Evolutionary conservation across 345 rosid genomes (phyloP).

Genomic region (Arabidopsis arenosa): DNA sequence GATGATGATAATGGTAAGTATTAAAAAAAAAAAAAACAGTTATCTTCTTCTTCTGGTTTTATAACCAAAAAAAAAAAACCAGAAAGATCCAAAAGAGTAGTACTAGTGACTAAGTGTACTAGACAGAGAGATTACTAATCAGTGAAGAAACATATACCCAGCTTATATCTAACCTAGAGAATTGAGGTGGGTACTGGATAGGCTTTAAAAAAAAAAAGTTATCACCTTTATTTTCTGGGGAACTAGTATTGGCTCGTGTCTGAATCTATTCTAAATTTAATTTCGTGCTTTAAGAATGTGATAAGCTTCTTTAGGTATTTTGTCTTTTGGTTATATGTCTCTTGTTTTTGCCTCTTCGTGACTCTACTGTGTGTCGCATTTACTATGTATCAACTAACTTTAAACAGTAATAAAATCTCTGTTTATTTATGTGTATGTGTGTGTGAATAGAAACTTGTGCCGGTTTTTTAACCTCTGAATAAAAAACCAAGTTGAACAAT

Average conservation of each 20-base stretch:
- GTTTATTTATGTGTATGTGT: neutral
- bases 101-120: neutral
- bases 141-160: slow-evolving; percentile 29
- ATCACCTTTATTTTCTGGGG: slow-evolving; percentile 11
- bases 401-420: neutral
- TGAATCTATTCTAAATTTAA: slow-evolving; percentile 14
- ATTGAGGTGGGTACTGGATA: slow-evolving; percentile 4
- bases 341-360: slow-evolving; percentile 16
- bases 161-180: slow-evolving; percentile 12
- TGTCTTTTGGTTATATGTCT: slow-evolving; percentile 1
- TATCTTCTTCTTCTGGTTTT: slow-evolving; percentile 6
- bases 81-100: slow-evolving; percentile 24
- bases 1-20: neutral
- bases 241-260: neutral
- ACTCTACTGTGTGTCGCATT: slow-evolving; percentile 11
- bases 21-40: neutral
- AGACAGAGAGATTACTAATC: slow-evolving; percentile 17
- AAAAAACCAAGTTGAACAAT: neutral
- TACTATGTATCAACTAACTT: slow-evolving; percentile 1
- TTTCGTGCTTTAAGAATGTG: slow-evolving; percentile 24
- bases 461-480: neutral
- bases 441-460: slow-evolving; percentile 30
- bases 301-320: slow-evolving; percentile 17
- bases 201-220: neutral
- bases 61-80: neutral